Percentiles rank a stretch among this genome's conserved stretches.
Evolutionary conservation across 306 rosid genomes (phyloP).

Genomic region (Begonia masoniana): DNA sequence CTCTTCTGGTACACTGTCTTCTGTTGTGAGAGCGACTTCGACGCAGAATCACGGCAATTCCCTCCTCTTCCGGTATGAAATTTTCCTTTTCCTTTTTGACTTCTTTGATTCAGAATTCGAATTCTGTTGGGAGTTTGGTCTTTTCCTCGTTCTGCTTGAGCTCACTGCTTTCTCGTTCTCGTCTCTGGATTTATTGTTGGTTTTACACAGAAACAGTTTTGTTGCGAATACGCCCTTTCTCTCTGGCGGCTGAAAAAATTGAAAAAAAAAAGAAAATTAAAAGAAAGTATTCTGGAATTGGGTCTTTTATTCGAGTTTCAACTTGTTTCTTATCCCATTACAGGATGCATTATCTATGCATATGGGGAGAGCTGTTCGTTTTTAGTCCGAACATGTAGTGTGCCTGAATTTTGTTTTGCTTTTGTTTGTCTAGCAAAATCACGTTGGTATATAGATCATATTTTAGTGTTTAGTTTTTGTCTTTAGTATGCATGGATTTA

Average conservation of each 20-base stretch:
- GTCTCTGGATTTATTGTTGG: background rate
- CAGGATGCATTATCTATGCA: too few relatives aligned
- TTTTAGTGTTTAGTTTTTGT: too few relatives aligned
- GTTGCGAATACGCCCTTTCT: background rate
- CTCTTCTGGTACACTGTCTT: conserved; percentile 19
- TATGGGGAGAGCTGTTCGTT: background rate
- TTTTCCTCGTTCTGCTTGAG: too few relatives aligned
- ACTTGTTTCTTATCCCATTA: background rate
- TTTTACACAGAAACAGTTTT: background rate
- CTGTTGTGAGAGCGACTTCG: conserved; percentile 39
- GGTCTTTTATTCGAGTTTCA: background rate
- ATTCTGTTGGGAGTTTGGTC: background rate
- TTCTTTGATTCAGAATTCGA: background rate
- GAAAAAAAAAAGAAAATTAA: background rate
- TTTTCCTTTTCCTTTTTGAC: background rate
- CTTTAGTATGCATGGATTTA: too few relatives aligned
- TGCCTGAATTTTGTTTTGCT: background rate
- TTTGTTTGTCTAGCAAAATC: background rate
- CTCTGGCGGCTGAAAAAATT: background rate
- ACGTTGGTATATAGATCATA: background rate
- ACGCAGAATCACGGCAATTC: conserved; percentile 55
- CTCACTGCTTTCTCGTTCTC: background rate
- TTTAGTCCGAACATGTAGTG: background rate
- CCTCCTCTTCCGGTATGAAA: conserved; percentile 37
- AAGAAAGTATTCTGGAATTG: background rate